phyloP scores from a whole-genome alignment of 495 filamentous ascomycete species.

The Penicillium taxi region DNA sequence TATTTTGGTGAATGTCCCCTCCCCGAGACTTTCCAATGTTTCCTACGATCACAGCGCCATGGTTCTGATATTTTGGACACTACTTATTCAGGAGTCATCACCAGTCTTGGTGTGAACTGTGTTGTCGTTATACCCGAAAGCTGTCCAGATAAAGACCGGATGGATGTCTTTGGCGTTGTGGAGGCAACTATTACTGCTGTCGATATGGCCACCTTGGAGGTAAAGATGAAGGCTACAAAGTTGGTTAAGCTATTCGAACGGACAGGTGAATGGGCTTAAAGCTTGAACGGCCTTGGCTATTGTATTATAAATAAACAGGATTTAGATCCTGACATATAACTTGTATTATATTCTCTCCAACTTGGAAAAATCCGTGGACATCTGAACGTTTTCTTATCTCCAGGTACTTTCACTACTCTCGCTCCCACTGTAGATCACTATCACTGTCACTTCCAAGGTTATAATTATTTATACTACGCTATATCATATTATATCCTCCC shows the following conservation, averaged over 20 bases:
- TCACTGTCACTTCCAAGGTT: too few species aligned
- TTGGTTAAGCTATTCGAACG: constrained; percentile 36
- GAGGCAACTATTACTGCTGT: constrained; percentile 52
- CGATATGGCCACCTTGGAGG: constrained; percentile 42
- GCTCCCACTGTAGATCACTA: too few species aligned
- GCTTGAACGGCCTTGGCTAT: not conserved
- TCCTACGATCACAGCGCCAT: constrained; percentile 32
- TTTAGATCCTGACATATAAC: too few species aligned
- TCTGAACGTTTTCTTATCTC: too few species aligned
- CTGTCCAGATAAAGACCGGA: constrained; percentile 23
- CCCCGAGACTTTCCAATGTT: constrained; percentile 54
- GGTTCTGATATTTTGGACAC: constrained; percentile 26
- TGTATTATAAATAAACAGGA: too few species aligned
- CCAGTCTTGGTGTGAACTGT: constrained; percentile 29
- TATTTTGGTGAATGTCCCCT: constrained; percentile 58
- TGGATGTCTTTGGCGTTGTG: constrained; percentile 41
- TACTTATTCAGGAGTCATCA: constrained; percentile 21
- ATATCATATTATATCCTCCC: too few species aligned
- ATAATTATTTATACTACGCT: too few species aligned
- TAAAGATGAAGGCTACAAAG: constrained; percentile 46
- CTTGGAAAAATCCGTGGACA: too few species aligned
- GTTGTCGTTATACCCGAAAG: constrained; percentile 22
- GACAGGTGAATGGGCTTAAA: constrained; percentile 30
- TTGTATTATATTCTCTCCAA: too few species aligned
- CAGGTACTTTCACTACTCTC: too few species aligned